These are phyloP conservation scores for Penicillium capsulatum DNA, from an alignment of 2,329 filamentous ascomycete species.

Conservation along the genomic window DNA sequence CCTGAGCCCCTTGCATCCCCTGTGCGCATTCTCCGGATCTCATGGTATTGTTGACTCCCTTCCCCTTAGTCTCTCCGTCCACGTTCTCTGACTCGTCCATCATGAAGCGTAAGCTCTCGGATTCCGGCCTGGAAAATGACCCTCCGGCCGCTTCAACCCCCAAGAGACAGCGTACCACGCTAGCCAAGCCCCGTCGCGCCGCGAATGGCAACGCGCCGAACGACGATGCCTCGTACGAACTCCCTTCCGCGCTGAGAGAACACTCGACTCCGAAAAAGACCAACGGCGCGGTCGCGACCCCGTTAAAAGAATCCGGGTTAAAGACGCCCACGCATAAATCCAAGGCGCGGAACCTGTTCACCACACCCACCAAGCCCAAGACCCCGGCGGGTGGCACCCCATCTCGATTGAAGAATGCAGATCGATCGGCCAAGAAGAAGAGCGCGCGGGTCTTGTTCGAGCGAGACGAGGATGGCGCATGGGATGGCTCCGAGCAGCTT, in stretches of 20 bases:
- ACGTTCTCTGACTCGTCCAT: conserved; percentile 15
- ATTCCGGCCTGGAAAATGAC: conserved; percentile 32
- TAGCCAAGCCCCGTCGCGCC: conserved; percentile 23
- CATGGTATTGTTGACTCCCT: conserved; percentile 32
- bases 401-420: conserved; percentile 64
- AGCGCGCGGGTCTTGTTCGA: conserved; percentile 74
- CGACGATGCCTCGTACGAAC: conserved; percentile 21
- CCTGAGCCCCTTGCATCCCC: conserved; percentile 31
- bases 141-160: conserved; percentile 37
- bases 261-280: conserved; percentile 35
- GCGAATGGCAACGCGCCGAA: conserved; percentile 24
- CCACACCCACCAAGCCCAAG: conserved; percentile 39
- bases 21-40: conserved; percentile 27
- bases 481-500: conserved; percentile 64
- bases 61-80: conserved; percentile 15
- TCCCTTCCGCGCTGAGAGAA: conserved; percentile 24
- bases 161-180: conserved; percentile 34
- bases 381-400: conserved; percentile 49
- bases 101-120: conserved; percentile 44
- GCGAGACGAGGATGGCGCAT: conserved; percentile 61
- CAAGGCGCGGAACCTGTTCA: conserved; percentile 37
- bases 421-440: conserved; percentile 82
- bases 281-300: conserved; percentile 23
- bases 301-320: conserved; percentile 33
- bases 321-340: conserved; percentile 38